phyloP scores from a whole-genome alignment of 306 rosid species.

The Malus fusca region DNA sequence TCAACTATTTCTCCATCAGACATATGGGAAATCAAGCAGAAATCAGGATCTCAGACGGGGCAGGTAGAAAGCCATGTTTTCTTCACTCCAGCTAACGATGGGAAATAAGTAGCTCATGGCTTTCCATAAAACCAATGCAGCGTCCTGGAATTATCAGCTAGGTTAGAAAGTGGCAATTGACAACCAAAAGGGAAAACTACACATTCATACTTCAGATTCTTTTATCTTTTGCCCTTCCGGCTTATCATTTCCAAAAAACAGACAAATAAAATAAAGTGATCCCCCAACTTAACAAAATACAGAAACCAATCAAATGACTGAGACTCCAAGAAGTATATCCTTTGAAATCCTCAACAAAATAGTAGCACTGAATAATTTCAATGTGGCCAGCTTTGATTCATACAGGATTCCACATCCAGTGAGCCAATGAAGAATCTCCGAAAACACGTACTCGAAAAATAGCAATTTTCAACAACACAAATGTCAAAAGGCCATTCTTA shows the following conservation, averaged over 20 bases:
- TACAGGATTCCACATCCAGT: background rate
- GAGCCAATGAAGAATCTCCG: background rate
- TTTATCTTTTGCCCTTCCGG: background rate
- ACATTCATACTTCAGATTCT: background rate
- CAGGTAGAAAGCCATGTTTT: background rate
- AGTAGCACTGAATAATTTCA: background rate
- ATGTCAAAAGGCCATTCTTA: background rate
- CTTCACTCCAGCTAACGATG: background rate
- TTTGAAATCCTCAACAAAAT: background rate
- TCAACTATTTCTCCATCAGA: background rate
- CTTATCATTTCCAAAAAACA: background rate
- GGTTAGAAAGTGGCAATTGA: slow-evolving; percentile 12
- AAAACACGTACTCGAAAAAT: background rate
- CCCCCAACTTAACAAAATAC: background rate
- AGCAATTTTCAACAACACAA: background rate
- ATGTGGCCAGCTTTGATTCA: background rate
- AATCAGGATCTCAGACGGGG: background rate
- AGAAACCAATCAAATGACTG: background rate
- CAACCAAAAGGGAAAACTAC: background rate
- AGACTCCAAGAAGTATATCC: background rate
- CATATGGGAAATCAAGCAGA: background rate
- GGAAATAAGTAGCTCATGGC: background rate
- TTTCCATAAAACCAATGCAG: slow-evolving; percentile 11
- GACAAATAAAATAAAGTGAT: background rate
- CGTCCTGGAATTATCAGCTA: slow-evolving; percentile 20